These are phyloP conservation scores for Colletotrichum gloeosporioides DNA, from an alignment of 2,329 filamentous ascomycete species.

Conservation along the genomic window DNA sequence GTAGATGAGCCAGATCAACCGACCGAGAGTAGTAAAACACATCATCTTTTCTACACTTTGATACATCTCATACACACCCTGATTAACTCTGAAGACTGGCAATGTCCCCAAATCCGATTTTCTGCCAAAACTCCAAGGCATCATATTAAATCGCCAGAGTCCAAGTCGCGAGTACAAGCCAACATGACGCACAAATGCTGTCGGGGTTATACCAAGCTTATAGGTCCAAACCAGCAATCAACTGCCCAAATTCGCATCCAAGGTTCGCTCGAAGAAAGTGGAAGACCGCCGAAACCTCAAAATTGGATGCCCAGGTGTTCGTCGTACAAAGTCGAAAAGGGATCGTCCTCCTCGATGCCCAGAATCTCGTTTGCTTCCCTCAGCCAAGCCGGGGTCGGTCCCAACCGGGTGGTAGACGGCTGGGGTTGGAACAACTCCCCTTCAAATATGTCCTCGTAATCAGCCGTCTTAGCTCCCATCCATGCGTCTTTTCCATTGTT, in stretches of 20 bases:
- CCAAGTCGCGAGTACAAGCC: neutral
- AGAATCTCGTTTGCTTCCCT: constrained; percentile 3
- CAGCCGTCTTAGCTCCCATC: neutral
- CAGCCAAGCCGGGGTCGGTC: neutral
- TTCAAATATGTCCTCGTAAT: neutral
- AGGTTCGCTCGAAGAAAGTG: neutral
- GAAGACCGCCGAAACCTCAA: neutral
- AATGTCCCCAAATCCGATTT: neutral
- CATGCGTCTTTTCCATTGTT: neutral
- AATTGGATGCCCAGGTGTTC: neutral
- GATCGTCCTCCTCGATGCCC: neutral
- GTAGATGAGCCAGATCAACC: neutral
- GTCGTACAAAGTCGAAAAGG: neutral
- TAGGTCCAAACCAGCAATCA: neutral
- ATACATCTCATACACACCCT: neutral
- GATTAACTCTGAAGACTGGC: neutral
- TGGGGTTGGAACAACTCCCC: neutral
- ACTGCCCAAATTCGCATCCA: neutral
- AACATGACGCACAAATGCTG: neutral
- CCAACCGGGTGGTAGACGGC: neutral
- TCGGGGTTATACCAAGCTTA: neutral
- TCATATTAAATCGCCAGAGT: neutral
- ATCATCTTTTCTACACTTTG: neutral
- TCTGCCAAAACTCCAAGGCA: neutral
- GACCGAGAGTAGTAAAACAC: neutral